phyloP scores from a whole-genome alignment of 768 basidiomycete genomes.

The Punctularia strigosozonata region DNA sequence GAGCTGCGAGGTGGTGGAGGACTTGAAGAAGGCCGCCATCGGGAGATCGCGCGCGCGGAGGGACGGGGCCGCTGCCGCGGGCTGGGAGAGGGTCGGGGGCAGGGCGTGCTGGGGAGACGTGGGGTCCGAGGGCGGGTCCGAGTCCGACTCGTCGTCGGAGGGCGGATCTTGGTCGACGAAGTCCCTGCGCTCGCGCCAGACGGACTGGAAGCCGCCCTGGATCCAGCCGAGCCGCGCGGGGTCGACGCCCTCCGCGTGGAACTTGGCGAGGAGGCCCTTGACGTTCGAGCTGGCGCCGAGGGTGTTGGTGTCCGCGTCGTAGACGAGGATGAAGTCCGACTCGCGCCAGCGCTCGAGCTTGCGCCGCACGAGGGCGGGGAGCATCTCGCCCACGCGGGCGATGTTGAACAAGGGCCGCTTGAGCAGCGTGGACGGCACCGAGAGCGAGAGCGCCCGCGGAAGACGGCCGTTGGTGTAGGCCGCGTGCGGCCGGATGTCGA shows the following conservation, averaged over 20 bases:
- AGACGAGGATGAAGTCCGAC: slow-evolving; percentile 60
- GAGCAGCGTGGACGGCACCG: slow-evolving; percentile 89
- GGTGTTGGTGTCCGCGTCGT: slow-evolving; percentile 66
- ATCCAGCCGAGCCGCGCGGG: slow-evolving; percentile 53
- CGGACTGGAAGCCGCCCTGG: slow-evolving; percentile 69
- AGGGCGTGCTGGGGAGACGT: slow-evolving; percentile 8
- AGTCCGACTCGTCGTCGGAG: slow-evolving; percentile 37
- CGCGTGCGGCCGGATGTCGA: slow-evolving; percentile 85
- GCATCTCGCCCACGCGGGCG: slow-evolving; percentile 65
- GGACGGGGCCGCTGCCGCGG: background rate
- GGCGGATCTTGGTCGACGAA: slow-evolving; percentile 41
- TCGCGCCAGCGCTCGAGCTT: slow-evolving; percentile 50
- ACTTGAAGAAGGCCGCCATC: slow-evolving; percentile 48
- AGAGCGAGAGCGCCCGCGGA: slow-evolving; percentile 64
- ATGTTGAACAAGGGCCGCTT: slow-evolving; percentile 84
- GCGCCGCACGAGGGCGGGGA: slow-evolving; percentile 46
- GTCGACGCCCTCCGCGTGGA: slow-evolving; percentile 46
- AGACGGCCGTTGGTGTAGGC: slow-evolving; percentile 58
- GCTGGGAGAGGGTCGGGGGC: slow-evolving; percentile 8
- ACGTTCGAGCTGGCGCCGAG: slow-evolving; percentile 60
- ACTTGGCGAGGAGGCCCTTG: slow-evolving; percentile 64
- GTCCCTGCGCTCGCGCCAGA: slow-evolving; percentile 41
- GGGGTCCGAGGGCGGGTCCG: slow-evolving; percentile 19
- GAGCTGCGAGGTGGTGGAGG: slow-evolving; percentile 24
- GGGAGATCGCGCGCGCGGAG: slow-evolving; percentile 53